Percentiles rank a stretch among this genome's conserved stretches.
Evolutionary conservation across 2,329 filamentous ascomycete species (phyloP).

Genomic region (Cercospora sp.): DNA sequence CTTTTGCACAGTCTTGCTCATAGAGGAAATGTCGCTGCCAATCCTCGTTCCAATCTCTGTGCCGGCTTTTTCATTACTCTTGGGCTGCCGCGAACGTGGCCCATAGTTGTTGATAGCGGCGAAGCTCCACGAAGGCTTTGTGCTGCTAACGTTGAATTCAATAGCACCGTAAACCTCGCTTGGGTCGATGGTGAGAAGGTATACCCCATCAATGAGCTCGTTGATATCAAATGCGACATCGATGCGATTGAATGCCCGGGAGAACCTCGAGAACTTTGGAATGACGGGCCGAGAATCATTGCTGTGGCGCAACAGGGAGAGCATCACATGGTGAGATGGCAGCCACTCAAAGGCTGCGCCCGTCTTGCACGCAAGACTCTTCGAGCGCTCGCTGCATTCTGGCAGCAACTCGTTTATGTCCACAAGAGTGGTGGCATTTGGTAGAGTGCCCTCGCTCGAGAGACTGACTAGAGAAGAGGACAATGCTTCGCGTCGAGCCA

Average conservation of each 20-base stretch:
- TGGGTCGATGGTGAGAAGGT: slow-evolving; percentile 31
- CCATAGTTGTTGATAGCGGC: slow-evolving; percentile 32
- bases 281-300: slow-evolving; percentile 6
- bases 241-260: slow-evolving; percentile 13
- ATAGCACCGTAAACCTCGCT: slow-evolving; percentile 33
- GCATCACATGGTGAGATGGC: slow-evolving; percentile 32
- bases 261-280: slow-evolving; percentile 14
- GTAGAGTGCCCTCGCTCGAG: slow-evolving; percentile 12
- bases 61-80: slow-evolving; percentile 31
- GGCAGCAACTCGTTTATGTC: slow-evolving; percentile 36
- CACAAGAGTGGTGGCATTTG: slow-evolving; percentile 25
- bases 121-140: slow-evolving; percentile 27
- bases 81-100: slow-evolving; percentile 3
- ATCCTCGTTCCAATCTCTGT: slow-evolving; percentile 34
- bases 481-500: slow-evolving; percentile 28
- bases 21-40: slow-evolving; percentile 34
- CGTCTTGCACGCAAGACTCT: not conserved
- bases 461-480: slow-evolving; percentile 22
- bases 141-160: slow-evolving; percentile 28
- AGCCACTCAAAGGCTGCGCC: slow-evolving; percentile 17
- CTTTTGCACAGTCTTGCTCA: slow-evolving; percentile 27
- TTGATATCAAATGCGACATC: slow-evolving; percentile 27
- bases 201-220: slow-evolving; percentile 36
- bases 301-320: slow-evolving; percentile 29
- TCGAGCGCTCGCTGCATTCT: not conserved